Base-by-base conservation (phyloP, 2,329 filamentous ascomycete genomes). In the Fusarium duplospermum region DNA sequence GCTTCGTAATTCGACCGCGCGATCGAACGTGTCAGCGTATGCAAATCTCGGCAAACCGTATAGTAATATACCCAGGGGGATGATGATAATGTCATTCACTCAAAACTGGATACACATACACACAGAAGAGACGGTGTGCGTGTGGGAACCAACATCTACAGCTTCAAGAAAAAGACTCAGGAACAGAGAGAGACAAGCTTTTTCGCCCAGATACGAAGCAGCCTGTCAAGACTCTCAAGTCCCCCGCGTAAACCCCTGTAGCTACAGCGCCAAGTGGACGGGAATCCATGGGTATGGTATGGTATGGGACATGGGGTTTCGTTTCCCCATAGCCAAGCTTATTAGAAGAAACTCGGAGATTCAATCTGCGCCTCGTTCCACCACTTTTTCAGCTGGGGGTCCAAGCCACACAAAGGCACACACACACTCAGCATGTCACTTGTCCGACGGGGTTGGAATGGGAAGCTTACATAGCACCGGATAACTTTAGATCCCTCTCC, bases 131-230 rank as follows among this genome's bases (percentile, higher is more conserved):
- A n/a, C 5, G 47, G n/a, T 57, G 14, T 22, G 31, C 13, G 31
- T 11, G 31, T n/a, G 13, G 13, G 13, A 33, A 13, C 31, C 14
- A 33, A 10, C 6, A 36, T 22, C 4, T 18, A 24, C 22, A 57
- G 14, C 22, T 16, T 57, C 20, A 57, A 16, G 11, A 35, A 24
- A 57, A 16, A 1, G 22, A 24, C 14, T 35, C 29, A 13, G 33
- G 31, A 35, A 31, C 31, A 6, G 57, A 33, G 64, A 66, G 31
- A 33, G 31, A 66, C 47, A 70, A 70, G 67, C 64, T 67, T 70
- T 67, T 64, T 47, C 10, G 59, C 54, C 59, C 60, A 47, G 64
- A 33, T 27, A 38, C 40, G 16, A 62, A 58, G 20, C 16, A 29
- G 24, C 27, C 35, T 45, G 29, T 29, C 36, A 50, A 61, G 8